These are phyloP conservation scores for Hypericum perforatum DNA, from an alignment of 345 rosid genomes.

Conservation along the genomic window DNA sequence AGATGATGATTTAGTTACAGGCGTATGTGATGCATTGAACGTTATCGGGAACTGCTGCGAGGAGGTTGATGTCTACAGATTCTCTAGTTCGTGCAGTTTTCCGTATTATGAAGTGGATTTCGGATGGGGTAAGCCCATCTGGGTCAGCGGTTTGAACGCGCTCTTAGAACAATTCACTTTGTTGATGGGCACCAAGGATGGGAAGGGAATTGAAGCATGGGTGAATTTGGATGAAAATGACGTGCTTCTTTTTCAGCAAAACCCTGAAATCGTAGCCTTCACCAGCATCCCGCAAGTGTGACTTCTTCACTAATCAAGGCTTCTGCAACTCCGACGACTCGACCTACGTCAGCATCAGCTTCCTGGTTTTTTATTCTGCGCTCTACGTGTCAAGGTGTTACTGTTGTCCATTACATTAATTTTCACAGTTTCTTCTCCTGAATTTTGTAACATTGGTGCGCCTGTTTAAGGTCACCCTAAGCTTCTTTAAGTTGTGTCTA, in stretches of 20 bases:
- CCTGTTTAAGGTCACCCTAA: no score
- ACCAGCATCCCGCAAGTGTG: not conserved
- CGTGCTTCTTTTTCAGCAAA: slow-evolving; percentile 18
- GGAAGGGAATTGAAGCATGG: slow-evolving; percentile 22
- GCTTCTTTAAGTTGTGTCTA: no score
- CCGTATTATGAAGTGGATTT: slow-evolving; percentile 30
- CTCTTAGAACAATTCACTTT: slow-evolving; percentile 5
- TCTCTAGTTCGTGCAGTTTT: slow-evolving; percentile 33
- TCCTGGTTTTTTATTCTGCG: no score
- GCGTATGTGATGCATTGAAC: no score
- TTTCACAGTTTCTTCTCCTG: no score
- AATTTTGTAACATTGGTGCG: no score
- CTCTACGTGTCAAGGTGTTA: no score
- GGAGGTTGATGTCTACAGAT: slow-evolving; percentile 16
- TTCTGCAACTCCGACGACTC: no score
- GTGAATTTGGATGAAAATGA: slow-evolving; percentile 16
- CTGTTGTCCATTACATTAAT: no score
- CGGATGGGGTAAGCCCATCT: slow-evolving; percentile 28
- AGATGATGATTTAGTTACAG: no score
- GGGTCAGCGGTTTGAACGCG: slow-evolving; percentile 14
- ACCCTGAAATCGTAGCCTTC: slow-evolving; percentile 16
- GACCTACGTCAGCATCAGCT: no score
- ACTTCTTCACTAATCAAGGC: no score
- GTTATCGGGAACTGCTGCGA: not conserved
- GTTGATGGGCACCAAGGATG: slow-evolving; percentile 14